phyloP scores from a whole-genome alignment of 768 basidiomycete species.

The Hygrophorus pudorinus region DNA sequence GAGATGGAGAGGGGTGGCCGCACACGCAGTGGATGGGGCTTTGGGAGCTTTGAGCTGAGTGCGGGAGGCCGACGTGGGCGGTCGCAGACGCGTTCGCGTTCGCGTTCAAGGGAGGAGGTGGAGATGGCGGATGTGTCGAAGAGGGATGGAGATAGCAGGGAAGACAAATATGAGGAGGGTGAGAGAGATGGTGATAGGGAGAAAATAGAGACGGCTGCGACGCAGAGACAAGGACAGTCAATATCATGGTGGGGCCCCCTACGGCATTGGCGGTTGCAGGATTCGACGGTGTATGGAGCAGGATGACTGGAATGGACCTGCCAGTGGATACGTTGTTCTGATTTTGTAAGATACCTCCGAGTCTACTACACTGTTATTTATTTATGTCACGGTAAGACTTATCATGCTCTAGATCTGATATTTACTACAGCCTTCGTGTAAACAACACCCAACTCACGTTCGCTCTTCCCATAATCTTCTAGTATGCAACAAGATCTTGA shows the following conservation, averaged over 20 bases:
- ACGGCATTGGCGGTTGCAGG: constrained; percentile 62
- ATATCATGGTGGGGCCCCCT: constrained; percentile 81
- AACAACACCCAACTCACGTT: too few relatives aligned
- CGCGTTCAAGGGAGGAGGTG: constrained; percentile 7
- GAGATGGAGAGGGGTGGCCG: constrained; percentile 38
- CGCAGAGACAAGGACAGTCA: constrained; percentile 21
- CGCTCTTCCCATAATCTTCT: too few relatives aligned
- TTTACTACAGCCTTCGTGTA: too few relatives aligned
- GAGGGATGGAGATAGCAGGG: constrained; percentile 13
- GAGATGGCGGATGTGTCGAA: constrained; percentile 7
- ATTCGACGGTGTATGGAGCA: constrained; percentile 57
- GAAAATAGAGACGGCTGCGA: neutral
- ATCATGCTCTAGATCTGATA: too few relatives aligned
- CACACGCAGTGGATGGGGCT: constrained; percentile 49
- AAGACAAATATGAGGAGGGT: constrained; percentile 13
- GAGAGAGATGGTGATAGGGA: constrained; percentile 9
- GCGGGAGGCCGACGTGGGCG: too few relatives aligned
- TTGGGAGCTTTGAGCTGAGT: constrained; percentile 47
- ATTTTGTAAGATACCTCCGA: too few relatives aligned
- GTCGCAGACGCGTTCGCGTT: neutral
- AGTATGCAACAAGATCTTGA: too few relatives aligned
- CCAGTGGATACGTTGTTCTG: too few relatives aligned
- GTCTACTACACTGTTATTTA: too few relatives aligned
- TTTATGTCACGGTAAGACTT: too few relatives aligned
- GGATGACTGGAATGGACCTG: neutral